Evolutionary conservation across 345 rosid species (phyloP), one percentile per base, ranked within the genome.

Genomic region (Clarkia xantiana): DNA sequence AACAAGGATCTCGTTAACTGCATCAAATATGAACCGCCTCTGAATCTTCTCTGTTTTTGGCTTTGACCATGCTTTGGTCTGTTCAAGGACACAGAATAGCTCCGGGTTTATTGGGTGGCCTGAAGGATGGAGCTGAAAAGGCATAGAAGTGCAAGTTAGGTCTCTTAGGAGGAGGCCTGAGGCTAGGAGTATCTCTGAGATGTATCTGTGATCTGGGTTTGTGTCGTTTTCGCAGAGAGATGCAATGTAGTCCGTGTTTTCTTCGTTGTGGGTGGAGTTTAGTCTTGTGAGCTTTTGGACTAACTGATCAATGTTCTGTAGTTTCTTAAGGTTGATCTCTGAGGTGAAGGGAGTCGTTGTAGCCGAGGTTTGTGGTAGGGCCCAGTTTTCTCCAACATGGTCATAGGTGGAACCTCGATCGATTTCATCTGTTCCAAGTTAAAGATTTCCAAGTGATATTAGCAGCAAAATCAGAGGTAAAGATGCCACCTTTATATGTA

Each of bases 81-180:
- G 95, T 71, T 90, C 97, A 64, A 90, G 73, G 66, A 90, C 95
- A 48, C 62, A 68, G 69, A 90, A 90, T 17, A 90, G 60, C 72
- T 90, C 91, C 0, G 97, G 97, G 69, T 90, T 82, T 57, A 91
- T 86, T 1, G 85, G 94, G 53, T 79, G 76, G 40, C 94, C 98
- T 42, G 98, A 83, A 17, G 80, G 70, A 49, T 91, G 94, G 59
- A 83, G 76, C 62, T 86, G 98, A 63, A 86, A 75, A 18, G 80
- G 63, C 20, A 81, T 58, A 59, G 73, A 63, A 47, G 76, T 75
- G 16, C 91, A 70, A 48, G 75, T 73, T 8, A 85, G 75, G 60
- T 85, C 94, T 49, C 86, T 72, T 19, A 90, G 91, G n/a, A 90
- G 72, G 42, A 90, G 84, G 50, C 97, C 97, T 0, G 97, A 90